Base-by-base conservation (phyloP, 441 rosid genomes). In the Rhodomyrtus psidioides region DNA sequence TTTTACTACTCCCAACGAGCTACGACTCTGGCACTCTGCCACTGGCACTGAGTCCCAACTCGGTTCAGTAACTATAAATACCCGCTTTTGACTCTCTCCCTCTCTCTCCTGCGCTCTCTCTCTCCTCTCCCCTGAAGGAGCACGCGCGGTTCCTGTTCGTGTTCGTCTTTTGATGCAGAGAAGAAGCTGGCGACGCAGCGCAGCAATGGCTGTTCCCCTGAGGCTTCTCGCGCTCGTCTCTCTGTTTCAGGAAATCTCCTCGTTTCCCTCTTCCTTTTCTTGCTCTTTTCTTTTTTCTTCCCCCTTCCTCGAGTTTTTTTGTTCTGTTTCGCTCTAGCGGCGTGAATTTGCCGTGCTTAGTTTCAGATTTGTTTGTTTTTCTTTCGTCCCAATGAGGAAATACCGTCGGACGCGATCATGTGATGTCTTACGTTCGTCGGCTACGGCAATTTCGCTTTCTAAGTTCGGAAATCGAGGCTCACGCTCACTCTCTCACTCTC, bases 181-280 rank as follows among this genome's bases (percentile, higher is more conserved):
- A 26, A 56, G 27, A 24, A 57, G 86, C 85, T 88, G 56, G 79
- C 86, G 17, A 12, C 27, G 59, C 58, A 57, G 84, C 79, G 60
- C 84, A 23, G 70, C 51, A 9, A 54, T 82, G 83, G 87, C 55
- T 59, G 85, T 59, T 79, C 14, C 54, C 58, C 76, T 85, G 42
- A 83, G 65, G 28, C 85, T 88, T 83, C 87, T 92, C 62, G 79
- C 87, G 17, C 85, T 85, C 34, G 44, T 91, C 87, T 87, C 74
- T 79, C 57, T 89, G 57, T 79, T 92, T 34, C 92, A 89, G 93
- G 95, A 85, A 88, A 91, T 89, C 74, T n/a, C 86, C 85, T 55
- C 58, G n/a, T 23, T 23, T 7, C 23, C 24, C 14, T 5, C 34
- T 9, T 59, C n/a, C 65, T 19, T 65, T 12, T 6, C 24, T 34